Evolutionary conservation across 2,329 filamentous ascomycete species (phyloP), one percentile per base, ranked within the genome.

Genomic region (Stagonosporopsis vannaccii): DNA sequence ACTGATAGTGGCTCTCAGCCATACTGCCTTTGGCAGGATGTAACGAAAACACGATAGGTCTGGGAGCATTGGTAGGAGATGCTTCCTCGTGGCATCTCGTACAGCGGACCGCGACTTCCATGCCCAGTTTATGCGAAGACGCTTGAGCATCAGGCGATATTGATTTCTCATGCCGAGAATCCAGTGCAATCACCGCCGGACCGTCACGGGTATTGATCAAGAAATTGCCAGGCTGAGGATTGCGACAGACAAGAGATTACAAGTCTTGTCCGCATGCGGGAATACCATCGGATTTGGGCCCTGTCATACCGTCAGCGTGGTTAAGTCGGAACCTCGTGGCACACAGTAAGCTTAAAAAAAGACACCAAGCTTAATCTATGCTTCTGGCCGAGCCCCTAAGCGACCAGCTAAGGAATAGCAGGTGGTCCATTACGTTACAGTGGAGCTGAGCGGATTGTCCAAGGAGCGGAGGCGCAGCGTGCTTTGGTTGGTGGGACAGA

Each of bases 341-440:
- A 68, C 63, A 56, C 53, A 63, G 70, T 75, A 74, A 74, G 70
- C 71, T 74, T 73, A 72, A 72, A 66, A 37, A 49, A 62, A 58
- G 54, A 54, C 64, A 69, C 66, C 67, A 69, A 66, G 69, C 69
- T 69, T 69, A 66, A 68, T 64, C 49, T 45, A 65, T 63, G 35
- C 55, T 53, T 50, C 30, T 55, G 58, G 62, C 65, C 63, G 57
- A 68, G 63, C 48, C 13, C 41, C 55, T 58, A 61, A 63, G 61
- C 62, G 57, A 65, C 57, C 54, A 58, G 61, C 67, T 68, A 62
- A 65, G 53, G 56, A 60, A 59, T 52, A 44, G 47, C 28, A 60
- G 35, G 40, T 51, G 50, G 56, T 53, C 46, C 58, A 70, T 72
- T 69, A 69, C 65, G 70, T 71, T 66, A 52, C 51, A 60, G 67